These are phyloP conservation scores for Quercus bicolor DNA, from an alignment of 306 rosid species.

Conservation along the genomic window DNA sequence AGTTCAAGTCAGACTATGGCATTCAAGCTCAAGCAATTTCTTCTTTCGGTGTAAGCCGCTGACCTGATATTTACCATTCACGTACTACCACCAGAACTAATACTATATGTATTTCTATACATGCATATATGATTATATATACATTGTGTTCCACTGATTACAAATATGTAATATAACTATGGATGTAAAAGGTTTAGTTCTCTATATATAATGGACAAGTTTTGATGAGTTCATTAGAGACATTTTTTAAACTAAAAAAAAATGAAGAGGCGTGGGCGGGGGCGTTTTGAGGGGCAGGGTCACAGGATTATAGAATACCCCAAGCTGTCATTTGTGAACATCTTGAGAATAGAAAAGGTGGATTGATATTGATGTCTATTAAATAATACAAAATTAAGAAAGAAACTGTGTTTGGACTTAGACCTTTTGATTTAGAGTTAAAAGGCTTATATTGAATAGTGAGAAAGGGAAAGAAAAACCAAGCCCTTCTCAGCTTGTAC, in stretches of 20 bases:
- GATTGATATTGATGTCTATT: background rate
- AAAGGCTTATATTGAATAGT: too few relatives aligned
- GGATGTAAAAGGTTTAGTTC: background rate
- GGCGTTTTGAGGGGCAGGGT: too few relatives aligned
- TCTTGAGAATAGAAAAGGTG: background rate
- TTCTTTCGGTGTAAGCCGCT: slow-evolving; percentile 46
- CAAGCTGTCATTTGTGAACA: background rate
- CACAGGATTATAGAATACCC: background rate
- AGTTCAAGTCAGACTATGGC: slow-evolving; percentile 7
- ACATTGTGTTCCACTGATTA: background rate
- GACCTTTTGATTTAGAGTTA: too few relatives aligned
- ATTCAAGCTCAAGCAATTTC: slow-evolving; percentile 19
- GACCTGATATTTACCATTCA: background rate
- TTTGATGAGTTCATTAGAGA: too few relatives aligned
- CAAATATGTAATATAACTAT: background rate
- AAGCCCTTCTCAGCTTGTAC: background rate
- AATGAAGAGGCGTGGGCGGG: too few relatives aligned
- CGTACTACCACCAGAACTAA: background rate
- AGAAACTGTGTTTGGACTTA: too few relatives aligned
- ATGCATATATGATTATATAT: background rate
- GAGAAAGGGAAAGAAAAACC: too few relatives aligned
- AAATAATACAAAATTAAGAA: too few relatives aligned
- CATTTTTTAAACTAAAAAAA: too few relatives aligned
- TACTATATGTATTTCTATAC: background rate
- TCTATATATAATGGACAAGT: background rate